Base-by-base conservation (phyloP, 2,329 filamentous ascomycete genomes). In the Fusarium floridanum region DNA sequence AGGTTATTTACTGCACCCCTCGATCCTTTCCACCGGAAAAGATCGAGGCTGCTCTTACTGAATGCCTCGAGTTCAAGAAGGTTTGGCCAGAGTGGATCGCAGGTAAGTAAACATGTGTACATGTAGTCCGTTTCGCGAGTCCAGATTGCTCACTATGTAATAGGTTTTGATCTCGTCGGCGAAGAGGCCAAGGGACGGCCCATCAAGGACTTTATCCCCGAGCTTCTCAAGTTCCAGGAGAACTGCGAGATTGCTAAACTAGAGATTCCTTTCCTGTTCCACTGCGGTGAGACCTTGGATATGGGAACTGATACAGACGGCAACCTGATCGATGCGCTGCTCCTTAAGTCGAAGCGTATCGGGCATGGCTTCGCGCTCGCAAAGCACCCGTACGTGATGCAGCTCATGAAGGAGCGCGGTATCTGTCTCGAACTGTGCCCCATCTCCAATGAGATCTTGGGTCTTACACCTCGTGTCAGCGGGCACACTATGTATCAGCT, bases 351-450 rank as follows among this genome's bases (percentile, higher is more conserved):
- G 2, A 92, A 91, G 82, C 90, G 93, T 16, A 93, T 95, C 61
- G 93, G 93, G 0, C 93, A 95, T 77, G 93, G 93, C 1, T 94
- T 92, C 75, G 90, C 93, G 0, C 83, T 95, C 5, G 85, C 91
- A 16, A 88, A 90, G 66, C 93, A 94, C 78, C 91, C 91, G 0
- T 83, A 89, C 41, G 83, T 94, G n/a, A 89, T 94, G 82, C 84
- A 91, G 72, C 83, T 88, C 60, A 93, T 94, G 88, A 91, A 89
- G 81, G 82, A 86, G 67, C 84, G 85, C n/a, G 85, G 86, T 11
- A 88, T 95, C 37, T 94, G 92, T 74, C 85, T 95, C n/a, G 93
- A 95, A 83, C 84, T 93, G 2, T 95, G 93, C 75, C 93, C 93
- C 0, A 94, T 94, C 60, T 94, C 92, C 1, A 95, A 95, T 78